Percentiles rank a stretch among this genome's conserved stretches.
phyloP scores from a whole-genome alignment of 129 eudicot species.

The Flaveria brownii region DNA sequence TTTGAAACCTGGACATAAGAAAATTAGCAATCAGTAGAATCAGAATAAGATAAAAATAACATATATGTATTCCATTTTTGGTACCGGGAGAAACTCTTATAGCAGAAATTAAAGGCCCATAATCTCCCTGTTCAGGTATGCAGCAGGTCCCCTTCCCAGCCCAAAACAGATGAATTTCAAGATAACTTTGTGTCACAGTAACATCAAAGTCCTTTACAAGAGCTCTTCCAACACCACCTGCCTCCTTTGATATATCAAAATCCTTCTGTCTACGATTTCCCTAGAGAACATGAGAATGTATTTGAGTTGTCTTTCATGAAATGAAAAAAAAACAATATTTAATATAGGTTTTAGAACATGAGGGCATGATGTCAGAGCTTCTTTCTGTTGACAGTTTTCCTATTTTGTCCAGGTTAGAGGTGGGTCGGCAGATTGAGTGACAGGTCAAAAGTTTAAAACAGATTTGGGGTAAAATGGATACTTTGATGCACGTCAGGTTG shows the following conservation, averaged over 20 bases:
- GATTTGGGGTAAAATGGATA: background rate
- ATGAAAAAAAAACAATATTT: background rate
- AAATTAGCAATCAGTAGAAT: background rate
- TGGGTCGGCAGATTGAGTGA: background rate
- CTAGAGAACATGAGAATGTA: constrained; percentile 21
- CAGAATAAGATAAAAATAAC: background rate
- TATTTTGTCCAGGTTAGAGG: background rate
- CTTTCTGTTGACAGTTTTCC: background rate
- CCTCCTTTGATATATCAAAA: constrained; percentile 51
- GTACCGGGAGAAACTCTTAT: constrained; percentile 49
- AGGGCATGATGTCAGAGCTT: background rate
- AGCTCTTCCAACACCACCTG: constrained; percentile 50
- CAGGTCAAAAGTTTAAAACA: background rate
- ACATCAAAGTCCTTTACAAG: constrained; percentile 31
- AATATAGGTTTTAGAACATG: background rate
- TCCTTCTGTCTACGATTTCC: constrained; percentile 48
- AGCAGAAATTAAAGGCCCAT: constrained; percentile 59
- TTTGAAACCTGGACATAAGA: constrained; percentile 22
- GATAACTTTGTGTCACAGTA: constrained; percentile 40
- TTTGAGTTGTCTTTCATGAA: background rate
- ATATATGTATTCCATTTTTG: constrained; percentile 9
- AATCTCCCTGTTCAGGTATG: constrained; percentile 51
- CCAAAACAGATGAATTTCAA: constrained; percentile 63
- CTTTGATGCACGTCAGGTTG: background rate
- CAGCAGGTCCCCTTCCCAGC: constrained; percentile 69